Conservation (phyloP, 441 rosid species). For the Omphalea diandra region DNA sequence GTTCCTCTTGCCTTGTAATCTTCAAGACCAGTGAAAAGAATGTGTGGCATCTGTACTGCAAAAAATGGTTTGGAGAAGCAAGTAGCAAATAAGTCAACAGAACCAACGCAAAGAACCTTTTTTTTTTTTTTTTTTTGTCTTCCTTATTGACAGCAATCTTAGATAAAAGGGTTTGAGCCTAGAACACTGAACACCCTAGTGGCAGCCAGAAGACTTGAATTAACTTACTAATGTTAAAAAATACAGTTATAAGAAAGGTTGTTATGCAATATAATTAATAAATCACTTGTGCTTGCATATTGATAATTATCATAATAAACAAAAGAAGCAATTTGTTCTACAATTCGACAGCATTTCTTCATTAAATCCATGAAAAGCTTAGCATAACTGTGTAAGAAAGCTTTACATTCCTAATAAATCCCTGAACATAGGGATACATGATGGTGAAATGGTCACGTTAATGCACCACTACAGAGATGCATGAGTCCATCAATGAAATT, state of each 20-base stretch:
- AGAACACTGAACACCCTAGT: not conserved
- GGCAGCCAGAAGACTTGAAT: not conserved
- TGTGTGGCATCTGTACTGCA: slow-evolving; percentile 89
- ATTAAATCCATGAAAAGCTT: not conserved
- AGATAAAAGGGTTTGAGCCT: not conserved
- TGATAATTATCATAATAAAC: not conserved
- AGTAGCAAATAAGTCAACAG: not conserved
- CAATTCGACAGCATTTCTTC: not conserved
- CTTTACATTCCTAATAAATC: not conserved
- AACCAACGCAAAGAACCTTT: slow-evolving; percentile 7
- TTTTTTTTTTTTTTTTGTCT: not conserved
- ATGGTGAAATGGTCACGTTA: not conserved
- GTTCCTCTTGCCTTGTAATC: slow-evolving; percentile 97
- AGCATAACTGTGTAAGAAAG: not conserved
- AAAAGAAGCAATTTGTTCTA: not conserved
- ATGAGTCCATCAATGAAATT: slow-evolving; percentile 1
- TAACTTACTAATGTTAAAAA: not conserved
- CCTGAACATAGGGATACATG: not conserved
- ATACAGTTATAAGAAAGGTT: not conserved
- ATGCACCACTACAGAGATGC: not conserved
- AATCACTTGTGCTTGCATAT: too few relatives aligned
- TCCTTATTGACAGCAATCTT: not conserved
- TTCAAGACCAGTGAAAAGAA: slow-evolving; percentile 88
- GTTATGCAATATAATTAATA: not conserved
- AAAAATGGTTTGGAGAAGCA: slow-evolving; percentile 9